Base-by-base conservation (phyloP, 2,329 filamentous ascomycete genomes). In the Fusarium piperis region DNA sequence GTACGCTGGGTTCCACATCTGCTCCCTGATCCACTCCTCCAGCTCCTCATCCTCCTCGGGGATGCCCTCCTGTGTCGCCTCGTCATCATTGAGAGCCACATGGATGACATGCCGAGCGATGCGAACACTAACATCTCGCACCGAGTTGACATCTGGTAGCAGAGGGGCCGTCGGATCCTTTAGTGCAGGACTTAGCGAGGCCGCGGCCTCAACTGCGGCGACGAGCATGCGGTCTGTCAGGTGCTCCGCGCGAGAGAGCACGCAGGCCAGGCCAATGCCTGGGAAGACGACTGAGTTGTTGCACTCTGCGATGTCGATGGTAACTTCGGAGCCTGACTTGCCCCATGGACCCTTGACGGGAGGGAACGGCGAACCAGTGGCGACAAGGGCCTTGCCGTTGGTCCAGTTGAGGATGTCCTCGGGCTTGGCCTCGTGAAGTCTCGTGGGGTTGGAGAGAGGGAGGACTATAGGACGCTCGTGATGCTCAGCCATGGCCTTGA, bases 231-330 rank as follows among this genome's bases (percentile, higher is more conserved):
- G 88, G 68, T 95, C 91, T 0, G 92, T 92, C 30, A 97, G 81
- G 1, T 90, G 85, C 13, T 83, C 86, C 3, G 92, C 86, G 15
- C 93, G 90, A 28, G 87, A 91, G 1, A 97, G 87, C 0, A 97
- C 88, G 9, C 89, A 89, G 12, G 94, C 94, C 1, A 97, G 90
- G 0, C 94, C 94, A 65, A 97, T 95, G 0, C 94, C 94, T 0
- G 94, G 94, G 80, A 97, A 97, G 16, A 92, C 92, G 35, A 93
- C 93, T 1, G 90, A 92, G 82, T 97, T 97, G 83, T 97, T 97
- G 83, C 94, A 97, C 80, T 97, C 94, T 26, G 93, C 93, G 77
- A 87, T 78, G 30, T 85, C 81, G 64, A 87, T 83, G 68, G 81
- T 79, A 2, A 85, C 65, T 9, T 87, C 84, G 0, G 76, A 59